Conservation (phyloP, 805 yeast species). For the Ogataea parapolymorpha region DNA sequence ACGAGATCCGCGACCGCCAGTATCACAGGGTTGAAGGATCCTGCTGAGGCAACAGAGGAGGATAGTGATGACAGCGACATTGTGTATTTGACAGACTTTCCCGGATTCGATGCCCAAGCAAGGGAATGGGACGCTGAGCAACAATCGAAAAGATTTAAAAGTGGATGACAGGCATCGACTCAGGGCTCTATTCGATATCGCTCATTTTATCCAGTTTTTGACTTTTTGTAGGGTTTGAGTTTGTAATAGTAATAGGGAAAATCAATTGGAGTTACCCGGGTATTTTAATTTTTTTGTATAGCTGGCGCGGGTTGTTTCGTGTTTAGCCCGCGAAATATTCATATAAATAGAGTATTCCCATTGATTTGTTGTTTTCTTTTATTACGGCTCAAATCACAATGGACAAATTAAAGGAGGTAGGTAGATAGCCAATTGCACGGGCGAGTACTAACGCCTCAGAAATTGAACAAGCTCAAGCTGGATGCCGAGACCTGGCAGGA, state of each 20-base stretch:
- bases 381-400: constrained; percentile 25
- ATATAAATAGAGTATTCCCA: constrained; percentile 10
- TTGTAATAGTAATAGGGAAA: not conserved
- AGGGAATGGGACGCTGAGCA: constrained; percentile 3
- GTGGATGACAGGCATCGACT: not conserved
- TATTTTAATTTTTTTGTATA: not conserved
- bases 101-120: not conserved
- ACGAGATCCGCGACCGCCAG: constrained; percentile 9
- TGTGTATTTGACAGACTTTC: constrained; percentile 12
- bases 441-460: constrained; percentile 40
- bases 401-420: constrained; percentile 50
- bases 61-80: constrained; percentile 14
- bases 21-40: constrained; percentile 3
- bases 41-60: constrained; percentile 1
- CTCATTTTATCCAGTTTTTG: not conserved
- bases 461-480: constrained; percentile 81
- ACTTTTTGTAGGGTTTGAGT: not conserved
- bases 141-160: constrained; percentile 4
- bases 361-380: constrained; percentile 11
- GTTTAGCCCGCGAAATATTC: constrained; percentile 8
- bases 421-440: constrained; percentile 18
- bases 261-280: constrained; percentile 8
- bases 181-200: not conserved
- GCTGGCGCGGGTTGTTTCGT: constrained; percentile 10
- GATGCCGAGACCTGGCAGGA: constrained; percentile 98